phyloP scores from a whole-genome alignment of 768 basidiomycete genomes.

The Basidioascus undulatus region DNA sequence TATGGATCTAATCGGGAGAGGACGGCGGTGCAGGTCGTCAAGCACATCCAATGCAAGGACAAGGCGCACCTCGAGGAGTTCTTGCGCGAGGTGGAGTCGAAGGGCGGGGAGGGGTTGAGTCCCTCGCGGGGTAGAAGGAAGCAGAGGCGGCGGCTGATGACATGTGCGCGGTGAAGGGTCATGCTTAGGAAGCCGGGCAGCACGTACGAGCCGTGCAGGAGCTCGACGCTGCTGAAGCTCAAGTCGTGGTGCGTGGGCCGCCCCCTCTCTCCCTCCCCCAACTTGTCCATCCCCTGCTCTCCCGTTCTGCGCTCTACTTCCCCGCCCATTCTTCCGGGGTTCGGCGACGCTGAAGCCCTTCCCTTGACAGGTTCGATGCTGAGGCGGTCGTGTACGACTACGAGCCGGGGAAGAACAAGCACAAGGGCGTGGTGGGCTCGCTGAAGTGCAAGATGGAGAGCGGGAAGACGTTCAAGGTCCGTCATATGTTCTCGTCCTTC shows the following conservation, averaged over 20 bases:
- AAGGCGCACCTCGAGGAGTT: constrained; percentile 2
- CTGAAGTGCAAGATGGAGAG: constrained; percentile 9
- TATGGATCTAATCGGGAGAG: too few species aligned
- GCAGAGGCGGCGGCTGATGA: too few species aligned
- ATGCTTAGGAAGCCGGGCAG: constrained; percentile 10
- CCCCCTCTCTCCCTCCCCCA: too few species aligned
- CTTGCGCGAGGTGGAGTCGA: constrained; percentile 1
- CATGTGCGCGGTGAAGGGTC: constrained; percentile 1
- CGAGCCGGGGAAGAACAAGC: constrained; percentile 12
- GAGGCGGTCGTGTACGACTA: constrained; percentile 11
- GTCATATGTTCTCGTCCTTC: too few species aligned
- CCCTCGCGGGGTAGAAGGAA: background rate
- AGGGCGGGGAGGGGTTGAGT: constrained; percentile 9
- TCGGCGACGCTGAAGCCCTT: too few species aligned
- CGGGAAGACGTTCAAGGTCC: constrained; percentile 3
- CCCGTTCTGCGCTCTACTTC: too few species aligned
- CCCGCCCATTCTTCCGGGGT: too few species aligned
- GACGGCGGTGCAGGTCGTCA: background rate
- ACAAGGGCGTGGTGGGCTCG: constrained; percentile 8
- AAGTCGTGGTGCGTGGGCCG: constrained; percentile 13
- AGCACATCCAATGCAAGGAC: constrained; percentile 8
- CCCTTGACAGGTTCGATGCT: too few species aligned
- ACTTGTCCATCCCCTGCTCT: too few species aligned
- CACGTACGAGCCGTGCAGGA: constrained; percentile 7
- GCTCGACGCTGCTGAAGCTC: constrained; percentile 10